A percentile compares a stretch with the other conserved stretches of the same genome.
phyloP scores from a whole-genome alignment of 352 stramenopile genomes.

The Phytophthora boehmeriae region DNA sequence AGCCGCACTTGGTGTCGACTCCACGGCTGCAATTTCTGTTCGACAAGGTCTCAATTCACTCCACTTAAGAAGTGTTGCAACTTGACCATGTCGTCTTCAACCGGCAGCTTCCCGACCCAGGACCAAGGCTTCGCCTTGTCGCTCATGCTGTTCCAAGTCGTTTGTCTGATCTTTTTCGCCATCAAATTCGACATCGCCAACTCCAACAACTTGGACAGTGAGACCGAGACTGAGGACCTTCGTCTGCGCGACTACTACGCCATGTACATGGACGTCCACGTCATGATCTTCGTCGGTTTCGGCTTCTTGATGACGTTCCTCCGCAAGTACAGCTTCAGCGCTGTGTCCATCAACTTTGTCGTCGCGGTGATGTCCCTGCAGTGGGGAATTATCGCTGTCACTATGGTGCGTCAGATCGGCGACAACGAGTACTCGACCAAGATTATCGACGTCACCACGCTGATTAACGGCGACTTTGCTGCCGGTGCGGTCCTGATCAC shows the following conservation, averaged over 20 bases:
- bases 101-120: not conserved
- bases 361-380: conserved; percentile 68
- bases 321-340: conserved; percentile 79
- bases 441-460: conserved; percentile 58
- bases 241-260: conserved; percentile 33
- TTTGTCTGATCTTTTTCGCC: conserved; percentile 54
- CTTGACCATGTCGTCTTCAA: not conserved
- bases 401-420: conserved; percentile 62
- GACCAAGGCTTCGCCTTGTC: conserved; percentile 45
- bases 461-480: conserved; percentile 87
- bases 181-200: conserved; percentile 54
- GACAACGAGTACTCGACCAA: conserved; percentile 49
- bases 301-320: conserved; percentile 91
- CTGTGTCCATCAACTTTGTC: conserved; percentile 82
- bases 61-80: too few relatives aligned
- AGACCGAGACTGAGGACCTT: not conserved
- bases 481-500: conserved; percentile 79
- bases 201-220: conserved; percentile 2
- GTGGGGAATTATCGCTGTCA: conserved; percentile 74
- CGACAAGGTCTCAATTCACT: too few relatives aligned
- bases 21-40: too few relatives aligned
- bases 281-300: conserved; percentile 91
- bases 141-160: conserved; percentile 41
- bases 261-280: conserved; percentile 82
- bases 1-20: too few relatives aligned